Evolutionary conservation across 306 rosid species (phyloP).

Genomic region (Aeschynomene evenia): DNA sequence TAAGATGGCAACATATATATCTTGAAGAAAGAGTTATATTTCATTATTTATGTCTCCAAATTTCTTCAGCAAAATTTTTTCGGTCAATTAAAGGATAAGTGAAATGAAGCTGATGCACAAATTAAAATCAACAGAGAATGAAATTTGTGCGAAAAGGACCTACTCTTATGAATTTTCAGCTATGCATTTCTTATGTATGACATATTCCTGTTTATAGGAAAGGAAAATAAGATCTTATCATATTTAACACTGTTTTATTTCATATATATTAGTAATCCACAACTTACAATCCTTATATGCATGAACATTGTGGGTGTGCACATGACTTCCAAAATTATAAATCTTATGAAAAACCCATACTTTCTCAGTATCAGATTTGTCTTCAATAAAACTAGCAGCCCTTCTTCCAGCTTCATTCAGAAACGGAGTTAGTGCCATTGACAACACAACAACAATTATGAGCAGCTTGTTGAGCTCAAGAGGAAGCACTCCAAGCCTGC

Average conservation of each 20-base stretch:
- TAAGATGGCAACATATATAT: constrained; percentile 14
- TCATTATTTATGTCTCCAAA: neutral
- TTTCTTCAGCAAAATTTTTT: neutral
- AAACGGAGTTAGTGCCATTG: constrained; percentile 94
- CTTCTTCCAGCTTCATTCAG: constrained; percentile 97
- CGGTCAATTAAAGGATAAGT: neutral
- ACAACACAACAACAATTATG: constrained; percentile 92
- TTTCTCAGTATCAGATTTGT: constrained; percentile 47
- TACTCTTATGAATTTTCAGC: constrained; percentile 20
- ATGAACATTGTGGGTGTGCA: neutral
- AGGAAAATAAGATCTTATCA: neutral
- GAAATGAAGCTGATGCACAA: constrained; percentile 16
- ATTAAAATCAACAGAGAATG: constrained; percentile 19
- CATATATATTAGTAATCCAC: constrained; percentile 12
- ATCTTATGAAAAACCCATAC: constrained; percentile 41
- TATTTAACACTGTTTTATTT: constrained; percentile 13
- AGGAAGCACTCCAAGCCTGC: constrained; percentile 96
- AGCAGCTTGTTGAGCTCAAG: constrained; percentile 98
- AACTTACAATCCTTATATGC: constrained; percentile 22
- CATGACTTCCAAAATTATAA: constrained; percentile 21
- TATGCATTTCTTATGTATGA: constrained; percentile 7
- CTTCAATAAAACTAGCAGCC: constrained; percentile 70
- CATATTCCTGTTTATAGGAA: neutral
- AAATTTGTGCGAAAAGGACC: constrained; percentile 2
- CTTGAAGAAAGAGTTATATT: neutral